Base-by-base conservation (phyloP, 2,329 filamentous ascomycete species). In the Colletotrichum tabaci region DNA sequence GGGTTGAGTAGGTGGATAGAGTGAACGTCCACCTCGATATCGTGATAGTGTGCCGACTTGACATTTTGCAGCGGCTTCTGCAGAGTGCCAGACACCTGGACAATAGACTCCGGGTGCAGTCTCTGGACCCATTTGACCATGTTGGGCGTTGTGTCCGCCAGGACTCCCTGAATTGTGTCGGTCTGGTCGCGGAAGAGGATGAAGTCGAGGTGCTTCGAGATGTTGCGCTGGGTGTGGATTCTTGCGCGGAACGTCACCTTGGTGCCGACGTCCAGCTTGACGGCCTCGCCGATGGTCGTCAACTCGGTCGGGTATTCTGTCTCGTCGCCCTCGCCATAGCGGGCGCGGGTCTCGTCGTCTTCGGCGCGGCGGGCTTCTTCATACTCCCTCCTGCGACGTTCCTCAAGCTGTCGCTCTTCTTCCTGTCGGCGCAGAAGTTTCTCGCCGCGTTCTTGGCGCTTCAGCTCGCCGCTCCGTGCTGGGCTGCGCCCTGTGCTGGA, bases 81-180 rank as follows among this genome's bases (percentile, higher is more conserved):
- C 4, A 98, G 82, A 2, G 88, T 88, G 70, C 94, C 95, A 63
- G 88, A 90, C 67, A 97, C 90, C 68, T 93, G 89, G 6, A 98
- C 90, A 61, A 98, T 88, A 9, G 91, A 93, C 79, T 97, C 95
- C 7, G 91, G 85, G 66, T 92, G 91, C 56, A 98, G 85, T 79
- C 94, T 94, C 82, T 97, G 93, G 3, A 94, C 93, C 93, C 94
- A 97, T 78, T 93, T 92, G 38, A 98, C 87, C 87, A 98, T 96
- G 76, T 93, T 90, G 88, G 74, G 90, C 84, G 77, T 84, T 73
- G 79, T 80, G 75, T 80, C 80, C 66, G 80, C 73, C 18, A 98
- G 85, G 3, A 98, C 93, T 73, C 94, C 95, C 81, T 98, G 95
- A 62, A 98, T 90, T 30, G 94, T 96, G 74, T 89, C 87, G 15